Percentiles rank a stretch among this genome's conserved stretches.
phyloP scores from a whole-genome alignment of 306 rosid genomes.

The Vigna angularis region DNA sequence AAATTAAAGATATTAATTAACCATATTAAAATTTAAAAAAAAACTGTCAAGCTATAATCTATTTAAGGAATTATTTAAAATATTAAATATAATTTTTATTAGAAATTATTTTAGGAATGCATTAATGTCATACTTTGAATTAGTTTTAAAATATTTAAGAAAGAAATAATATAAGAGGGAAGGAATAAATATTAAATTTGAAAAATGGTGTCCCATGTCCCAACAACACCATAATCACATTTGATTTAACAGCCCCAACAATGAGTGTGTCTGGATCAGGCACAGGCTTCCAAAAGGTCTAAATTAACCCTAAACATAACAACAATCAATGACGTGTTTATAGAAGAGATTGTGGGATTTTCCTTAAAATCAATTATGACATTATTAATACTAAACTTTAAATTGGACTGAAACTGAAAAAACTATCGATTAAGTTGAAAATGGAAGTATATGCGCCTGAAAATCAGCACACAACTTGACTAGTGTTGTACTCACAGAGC shows the following conservation, averaged over 20 bases:
- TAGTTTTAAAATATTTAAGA: not conserved
- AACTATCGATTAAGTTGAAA: not conserved
- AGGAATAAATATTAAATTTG: conserved; percentile 3
- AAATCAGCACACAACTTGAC: not conserved
- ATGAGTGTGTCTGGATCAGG: not conserved
- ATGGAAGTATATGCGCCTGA: conserved; percentile 17
- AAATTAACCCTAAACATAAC: not conserved
- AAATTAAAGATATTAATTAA: no score
- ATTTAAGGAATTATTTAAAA: not conserved
- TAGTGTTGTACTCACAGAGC: conserved; percentile 10
- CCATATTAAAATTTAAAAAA: no score
- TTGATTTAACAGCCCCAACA: conserved; percentile 19
- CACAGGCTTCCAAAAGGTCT: conserved; percentile 4
- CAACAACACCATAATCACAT: not conserved
- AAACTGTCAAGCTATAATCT: no score
- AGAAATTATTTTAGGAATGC: not conserved
- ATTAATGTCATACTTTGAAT: not conserved
- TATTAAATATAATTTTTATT: not conserved
- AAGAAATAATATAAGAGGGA: not conserved
- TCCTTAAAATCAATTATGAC: no score
- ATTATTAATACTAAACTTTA: no score
- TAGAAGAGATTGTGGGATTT: no score
- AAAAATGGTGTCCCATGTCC: conserved; percentile 6
- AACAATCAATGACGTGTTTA: no score
- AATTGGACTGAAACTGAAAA: no score